phyloP scores from a whole-genome alignment of 139 green algal genomes.

The Microglena sp. region DNA sequence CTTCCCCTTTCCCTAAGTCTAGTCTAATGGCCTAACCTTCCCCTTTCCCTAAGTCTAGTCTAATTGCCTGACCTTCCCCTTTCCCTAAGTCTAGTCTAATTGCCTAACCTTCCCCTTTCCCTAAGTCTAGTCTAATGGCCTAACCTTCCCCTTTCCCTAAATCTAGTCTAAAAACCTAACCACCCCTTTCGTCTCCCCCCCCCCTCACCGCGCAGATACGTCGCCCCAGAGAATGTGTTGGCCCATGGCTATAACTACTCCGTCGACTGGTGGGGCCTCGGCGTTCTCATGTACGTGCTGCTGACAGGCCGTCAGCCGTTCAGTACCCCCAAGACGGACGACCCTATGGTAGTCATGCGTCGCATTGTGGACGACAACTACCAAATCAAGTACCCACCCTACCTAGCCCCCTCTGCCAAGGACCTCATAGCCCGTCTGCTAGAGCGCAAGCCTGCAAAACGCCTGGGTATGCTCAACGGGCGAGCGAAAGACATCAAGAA shows the following conservation, averaged over 20 bases:
- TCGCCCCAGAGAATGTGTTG: conserved; percentile 92
- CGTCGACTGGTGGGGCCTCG: conserved; percentile 77
- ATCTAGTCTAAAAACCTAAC: too few relatives aligned
- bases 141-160: too few relatives aligned
- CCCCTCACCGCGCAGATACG: too few relatives aligned
- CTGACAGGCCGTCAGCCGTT: conserved; percentile 92
- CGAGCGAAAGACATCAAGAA: conserved; percentile 75
- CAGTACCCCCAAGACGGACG: conserved; percentile 77
- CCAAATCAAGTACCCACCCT: conserved; percentile 84
- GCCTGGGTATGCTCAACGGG: conserved; percentile 80
- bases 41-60: too few relatives aligned
- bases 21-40: too few relatives aligned
- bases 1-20: too few relatives aligned
- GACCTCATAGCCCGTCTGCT: conserved; percentile 77
- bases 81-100: too few relatives aligned
- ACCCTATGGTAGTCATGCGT: conserved; percentile 95
- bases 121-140: too few relatives aligned
- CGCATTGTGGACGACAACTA: conserved; percentile 92
- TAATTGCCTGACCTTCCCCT: too few relatives aligned
- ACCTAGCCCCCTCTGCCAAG: conserved; percentile 66
- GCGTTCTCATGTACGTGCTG: conserved; percentile 87
- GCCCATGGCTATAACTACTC: conserved; percentile 83
- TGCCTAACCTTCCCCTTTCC: too few relatives aligned
- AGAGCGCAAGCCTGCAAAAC: conserved; percentile 75
- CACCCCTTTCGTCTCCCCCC: too few relatives aligned